Conservation (phyloP, 768 basidiomycete genomes). For the Boletus subcaerulescens region DNA sequence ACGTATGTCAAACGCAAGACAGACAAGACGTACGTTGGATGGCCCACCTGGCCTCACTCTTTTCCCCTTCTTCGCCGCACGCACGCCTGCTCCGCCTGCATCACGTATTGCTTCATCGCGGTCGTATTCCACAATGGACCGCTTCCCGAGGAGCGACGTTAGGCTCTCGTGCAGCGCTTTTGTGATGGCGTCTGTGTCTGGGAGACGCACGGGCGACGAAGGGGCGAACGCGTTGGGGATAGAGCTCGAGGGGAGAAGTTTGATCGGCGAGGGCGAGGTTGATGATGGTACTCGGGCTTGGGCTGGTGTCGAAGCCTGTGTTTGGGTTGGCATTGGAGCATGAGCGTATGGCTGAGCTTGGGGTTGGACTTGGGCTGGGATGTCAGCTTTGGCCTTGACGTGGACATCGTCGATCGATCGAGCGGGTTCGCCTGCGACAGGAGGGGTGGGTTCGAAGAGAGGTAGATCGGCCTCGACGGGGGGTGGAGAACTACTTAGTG, state of each 20-base stretch:
- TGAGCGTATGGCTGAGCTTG: background rate
- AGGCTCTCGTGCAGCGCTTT: slow-evolving; percentile 67
- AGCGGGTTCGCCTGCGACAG: background rate
- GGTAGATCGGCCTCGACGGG: slow-evolving; percentile 2
- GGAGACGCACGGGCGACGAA: slow-evolving; percentile 33
- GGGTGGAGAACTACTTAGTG: slow-evolving; percentile 30
- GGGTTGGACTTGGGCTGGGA: background rate
- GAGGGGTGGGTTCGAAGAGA: background rate
- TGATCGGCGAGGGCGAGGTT: slow-evolving; percentile 52
- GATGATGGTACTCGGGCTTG: slow-evolving; percentile 56
- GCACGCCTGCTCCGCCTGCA: background rate
- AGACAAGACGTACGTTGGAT: slow-evolving; percentile 31
- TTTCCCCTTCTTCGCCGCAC: slow-evolving; percentile 30
- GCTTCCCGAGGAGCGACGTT: slow-evolving; percentile 66
- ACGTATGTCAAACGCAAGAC: background rate
- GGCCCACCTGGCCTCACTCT: slow-evolving; percentile 36
- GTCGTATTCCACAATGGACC: slow-evolving; percentile 47
- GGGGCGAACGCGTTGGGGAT: slow-evolving; percentile 9
- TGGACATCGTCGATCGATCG: slow-evolving; percentile 22
- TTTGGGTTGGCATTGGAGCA: slow-evolving; percentile 21
- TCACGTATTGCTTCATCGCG: slow-evolving; percentile 12
- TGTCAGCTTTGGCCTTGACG: background rate
- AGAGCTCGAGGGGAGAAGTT: slow-evolving; percentile 30
- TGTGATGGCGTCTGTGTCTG: slow-evolving; percentile 46
- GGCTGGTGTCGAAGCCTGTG: background rate